Evolutionary conservation across 1,284 basidiomycete genomes (phyloP).

Genomic region (Thecaphora frezii): DNA sequence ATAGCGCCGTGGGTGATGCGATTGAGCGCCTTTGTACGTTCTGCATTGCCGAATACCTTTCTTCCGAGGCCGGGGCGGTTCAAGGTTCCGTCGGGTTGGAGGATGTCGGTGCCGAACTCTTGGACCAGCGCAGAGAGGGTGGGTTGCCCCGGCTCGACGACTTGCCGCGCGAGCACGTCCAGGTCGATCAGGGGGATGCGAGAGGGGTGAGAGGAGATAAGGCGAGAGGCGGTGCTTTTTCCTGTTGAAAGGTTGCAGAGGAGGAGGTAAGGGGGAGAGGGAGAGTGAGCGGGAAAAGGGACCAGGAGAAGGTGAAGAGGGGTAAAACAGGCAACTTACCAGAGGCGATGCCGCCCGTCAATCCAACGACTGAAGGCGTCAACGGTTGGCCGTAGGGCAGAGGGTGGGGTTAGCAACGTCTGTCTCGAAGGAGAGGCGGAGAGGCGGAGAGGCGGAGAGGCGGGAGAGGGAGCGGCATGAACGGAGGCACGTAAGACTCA

Average conservation of each 20-base stretch:
- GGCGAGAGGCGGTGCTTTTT: constrained; percentile 84
- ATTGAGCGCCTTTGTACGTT: constrained; percentile 75
- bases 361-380: constrained; percentile 70
- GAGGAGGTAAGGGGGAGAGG: not conserved
- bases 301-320: no score
- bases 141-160: constrained; percentile 80
- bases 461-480: no score
- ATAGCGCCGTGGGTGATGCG: constrained; percentile 88
- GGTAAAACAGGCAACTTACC: constrained; percentile 61
- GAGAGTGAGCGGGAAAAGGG: not conserved
- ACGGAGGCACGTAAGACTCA: no score
- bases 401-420: no score
- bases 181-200: constrained; percentile 84
- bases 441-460: no score
- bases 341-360: constrained; percentile 94
- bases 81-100: constrained; percentile 69
- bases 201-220: constrained; percentile 67
- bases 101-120: constrained; percentile 75
- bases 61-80: constrained; percentile 81
- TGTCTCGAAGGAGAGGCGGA: no score
- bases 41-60: constrained; percentile 72
- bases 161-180: constrained; percentile 83
- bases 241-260: constrained; percentile 27
- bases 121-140: constrained; percentile 71
- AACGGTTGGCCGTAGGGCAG: no score